Evolutionary conservation across 805 yeast species (phyloP), one percentile per base, ranked within the genome.

Genomic region (Candida nanaspora): DNA sequence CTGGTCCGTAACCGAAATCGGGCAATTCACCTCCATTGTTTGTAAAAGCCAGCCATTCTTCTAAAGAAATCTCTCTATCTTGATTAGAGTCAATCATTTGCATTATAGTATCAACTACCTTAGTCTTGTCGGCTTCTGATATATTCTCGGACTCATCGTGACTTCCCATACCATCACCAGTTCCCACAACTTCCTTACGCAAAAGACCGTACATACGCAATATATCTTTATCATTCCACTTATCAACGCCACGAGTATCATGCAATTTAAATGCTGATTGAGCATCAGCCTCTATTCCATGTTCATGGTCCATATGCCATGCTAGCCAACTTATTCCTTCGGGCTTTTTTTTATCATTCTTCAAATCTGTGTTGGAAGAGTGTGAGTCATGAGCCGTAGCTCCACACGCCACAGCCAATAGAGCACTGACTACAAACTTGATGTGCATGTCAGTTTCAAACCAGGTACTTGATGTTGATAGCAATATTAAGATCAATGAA

Each of bases 281-380:
- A 0, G 94, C 72, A 46, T 84, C 94, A 22, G 69, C 68, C 46
- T 84, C 88, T 44, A 86, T 48, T 15, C 78, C 83, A 63, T 91
- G 97, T 63, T 91, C 98, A 49, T 78, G 80, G 50, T 75, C 69
- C 97, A 91, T 89, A 60, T 91, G 98, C 85, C 89, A 83, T 50
- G 74, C 73, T 52, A 82, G 86, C 95, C 95, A 86, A 15, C 27
- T 36, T n/a, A 28, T 36, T 10, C 38, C 38, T 15, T 36, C 38
- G 19, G 38, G 38, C 10, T 26, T 35, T 6, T 14, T 19, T 3
- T 35, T 25, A 6, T 33, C 28, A 14, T 21, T 19, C n/a, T 23
- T n/a, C 13, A 33, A 15, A n/a, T 33, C 36, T 4, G 36, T 33
- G 10, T 20, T 13, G 13, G 19, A 5, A n/a, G n/a, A n/a, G n/a